These are phyloP conservation scores for baker's yeast (Saccharomyces cerevisiae) DNA, from an alignment of 805 yeast genomes.

Conservation along the genomic window DNA sequence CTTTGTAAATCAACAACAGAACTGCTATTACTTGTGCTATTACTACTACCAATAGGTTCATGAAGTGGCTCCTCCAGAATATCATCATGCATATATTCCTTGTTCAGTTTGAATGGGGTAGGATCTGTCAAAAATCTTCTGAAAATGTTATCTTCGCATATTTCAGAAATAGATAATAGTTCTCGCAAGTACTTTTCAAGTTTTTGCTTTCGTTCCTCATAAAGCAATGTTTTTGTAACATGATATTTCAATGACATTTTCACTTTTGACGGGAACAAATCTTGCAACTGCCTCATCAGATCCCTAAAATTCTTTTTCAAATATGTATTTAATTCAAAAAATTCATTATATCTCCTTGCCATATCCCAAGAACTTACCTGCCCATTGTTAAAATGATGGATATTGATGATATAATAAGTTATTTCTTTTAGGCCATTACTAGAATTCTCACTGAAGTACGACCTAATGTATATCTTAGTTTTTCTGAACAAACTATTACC, in stretches of 20 bases:
- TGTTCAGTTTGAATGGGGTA: conserved; percentile 7
- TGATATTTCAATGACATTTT: conserved; percentile 68
- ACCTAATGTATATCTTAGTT: conserved; percentile 42
- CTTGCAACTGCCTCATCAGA: conserved; percentile 44
- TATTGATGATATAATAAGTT: conserved; percentile 67
- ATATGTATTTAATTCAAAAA: conserved; percentile 60
- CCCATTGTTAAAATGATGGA: conserved; percentile 46
- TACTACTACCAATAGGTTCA: background rate
- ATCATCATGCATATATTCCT: background rate
- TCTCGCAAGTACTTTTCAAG: conserved; percentile 55
- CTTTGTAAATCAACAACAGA: conserved; percentile 2
- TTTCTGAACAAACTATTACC: conserved; percentile 69
- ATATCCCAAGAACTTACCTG: conserved; percentile 77
- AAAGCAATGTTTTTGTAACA: conserved; percentile 40
- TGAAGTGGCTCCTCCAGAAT: background rate
- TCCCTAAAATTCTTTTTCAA: conserved; percentile 43
- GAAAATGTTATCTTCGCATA: conserved; percentile 66
- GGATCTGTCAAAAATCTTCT: conserved; percentile 59
- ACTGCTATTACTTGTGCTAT: conserved; percentile 1
- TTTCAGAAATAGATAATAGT: conserved; percentile 52
- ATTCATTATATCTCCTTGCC: conserved; percentile 84
- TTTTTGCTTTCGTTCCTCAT: conserved; percentile 53
- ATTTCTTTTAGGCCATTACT: conserved; percentile 47
- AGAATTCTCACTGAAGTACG: conserved; percentile 44
- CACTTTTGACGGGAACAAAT: conserved; percentile 37